Base-by-base conservation (phyloP, 371 early-diverging fungal genomes). In the Apophysomyces sp. region DNA sequence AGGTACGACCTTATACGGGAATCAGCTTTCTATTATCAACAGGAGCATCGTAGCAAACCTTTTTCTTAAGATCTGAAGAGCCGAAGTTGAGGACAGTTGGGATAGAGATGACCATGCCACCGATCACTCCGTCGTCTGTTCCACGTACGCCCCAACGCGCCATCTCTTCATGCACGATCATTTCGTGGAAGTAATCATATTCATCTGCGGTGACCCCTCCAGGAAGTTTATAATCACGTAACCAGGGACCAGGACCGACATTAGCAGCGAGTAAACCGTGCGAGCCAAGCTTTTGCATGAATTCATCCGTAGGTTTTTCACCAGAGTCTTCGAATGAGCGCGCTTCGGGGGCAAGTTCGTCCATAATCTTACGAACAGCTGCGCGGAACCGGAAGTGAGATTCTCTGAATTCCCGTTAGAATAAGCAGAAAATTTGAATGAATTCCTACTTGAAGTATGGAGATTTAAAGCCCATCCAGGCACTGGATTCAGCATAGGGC, bases 101-200 rank as follows among this genome's bases (percentile, higher is more conserved):
- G 1, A 87, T 71, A 60, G 72, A 79, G 41, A 83, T 82, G 27
- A 73, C 68, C 68, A 81, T 68, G 57, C 83, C 83, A 40, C 74
- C 77, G 9, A 69, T 41, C 27, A 81, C 51, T 54, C 85, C 86
- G 63, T 83, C 65, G 60, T 60, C 89, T 29, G 64, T 59, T 54
- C 77, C 82, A 52, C 68, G 77, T 13, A 72, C 63, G 39, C 68
- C 75, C 67, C 68, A 71, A 32, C 95, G 90, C 52, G 88, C 82
- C 31, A 91, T 70, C 74, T 93, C 94, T 65, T 92, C 92, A 65
- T 82, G 77, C 37, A 90, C 75, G 57, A 94, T 86, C 61, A 92
- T 44, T 49, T 69, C 71, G 41, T 68, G 68, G 82, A 94, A 94
- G 30, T 80, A 72, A 67, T 92, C 91, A 60, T 77, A 91, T 52